Conservation (phyloP, 1,284 basidiomycete species). For the Leccinum angustisporum region DNA sequence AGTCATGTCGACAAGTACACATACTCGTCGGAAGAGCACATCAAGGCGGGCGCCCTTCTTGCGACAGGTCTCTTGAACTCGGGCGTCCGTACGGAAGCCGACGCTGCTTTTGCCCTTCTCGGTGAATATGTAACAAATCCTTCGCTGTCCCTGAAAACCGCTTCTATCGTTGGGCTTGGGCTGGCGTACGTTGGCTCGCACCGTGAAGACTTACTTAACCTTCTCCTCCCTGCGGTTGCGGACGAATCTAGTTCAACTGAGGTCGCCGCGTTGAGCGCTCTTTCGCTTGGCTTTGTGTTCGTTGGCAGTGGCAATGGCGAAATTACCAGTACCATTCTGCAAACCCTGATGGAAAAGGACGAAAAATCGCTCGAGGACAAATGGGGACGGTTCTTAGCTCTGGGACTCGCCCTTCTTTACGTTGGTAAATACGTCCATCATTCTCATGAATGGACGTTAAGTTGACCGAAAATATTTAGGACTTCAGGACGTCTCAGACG, state of each 20-base stretch:
- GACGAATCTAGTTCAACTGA: slow-evolving; percentile 89
- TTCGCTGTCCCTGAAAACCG: slow-evolving; percentile 80
- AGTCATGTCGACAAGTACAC: slow-evolving; percentile 98
- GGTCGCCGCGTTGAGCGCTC: slow-evolving; percentile 81
- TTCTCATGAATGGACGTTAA: background rate
- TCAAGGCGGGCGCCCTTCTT: slow-evolving; percentile 96
- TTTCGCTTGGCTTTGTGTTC: slow-evolving; percentile 93
- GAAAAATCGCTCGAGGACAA: slow-evolving; percentile 83
- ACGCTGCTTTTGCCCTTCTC: slow-evolving; percentile 90
- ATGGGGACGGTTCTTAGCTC: slow-evolving; percentile 90
- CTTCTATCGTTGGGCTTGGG: slow-evolving; percentile 89
- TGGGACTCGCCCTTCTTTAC: slow-evolving; percentile 91
- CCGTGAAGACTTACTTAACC: slow-evolving; percentile 80
- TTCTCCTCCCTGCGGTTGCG: slow-evolving; percentile 78
- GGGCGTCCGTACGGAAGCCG: slow-evolving; percentile 89
- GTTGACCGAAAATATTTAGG: slow-evolving; percentile 45
- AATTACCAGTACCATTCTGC: slow-evolving; percentile 86
- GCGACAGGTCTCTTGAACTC: slow-evolving; percentile 94
- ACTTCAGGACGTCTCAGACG: slow-evolving; percentile 89
- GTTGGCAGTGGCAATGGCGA: slow-evolving; percentile 96
- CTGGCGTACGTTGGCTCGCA: slow-evolving; percentile 94
- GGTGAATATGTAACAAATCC: slow-evolving; percentile 92
- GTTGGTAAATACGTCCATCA: slow-evolving; percentile 58
- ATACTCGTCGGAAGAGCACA: slow-evolving; percentile 94
- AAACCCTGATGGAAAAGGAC: slow-evolving; percentile 88